Evolutionary conservation across 768 basidiomycete genomes (phyloP).

Genomic region (Botryobasidium botryosum): DNA sequence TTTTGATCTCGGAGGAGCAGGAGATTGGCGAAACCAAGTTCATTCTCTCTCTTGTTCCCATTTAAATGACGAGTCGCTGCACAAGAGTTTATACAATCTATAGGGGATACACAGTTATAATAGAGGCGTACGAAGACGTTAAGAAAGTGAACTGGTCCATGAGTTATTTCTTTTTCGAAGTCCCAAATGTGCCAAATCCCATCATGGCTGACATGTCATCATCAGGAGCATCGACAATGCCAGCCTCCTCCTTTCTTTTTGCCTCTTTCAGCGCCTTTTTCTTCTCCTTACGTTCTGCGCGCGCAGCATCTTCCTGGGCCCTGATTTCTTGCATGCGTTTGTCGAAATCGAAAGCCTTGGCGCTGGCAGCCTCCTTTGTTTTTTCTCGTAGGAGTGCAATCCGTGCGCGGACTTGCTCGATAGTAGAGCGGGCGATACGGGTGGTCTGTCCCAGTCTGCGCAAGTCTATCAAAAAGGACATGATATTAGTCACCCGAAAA

Average conservation of each 20-base stretch:
- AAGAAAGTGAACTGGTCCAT: not conserved
- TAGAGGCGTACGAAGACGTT: not conserved
- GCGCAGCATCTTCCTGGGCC: conserved; percentile 45
- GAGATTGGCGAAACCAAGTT: conserved; percentile 71
- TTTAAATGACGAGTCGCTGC: no score
- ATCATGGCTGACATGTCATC: conserved; percentile 64
- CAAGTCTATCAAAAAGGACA: conserved; percentile 42
- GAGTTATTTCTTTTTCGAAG: conserved; percentile 51
- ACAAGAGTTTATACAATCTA: no score
- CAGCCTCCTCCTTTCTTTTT: conserved; percentile 38
- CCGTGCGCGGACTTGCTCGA: conserved; percentile 81
- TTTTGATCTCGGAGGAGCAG: conserved; percentile 74
- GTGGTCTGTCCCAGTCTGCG: conserved; percentile 93
- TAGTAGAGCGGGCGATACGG: conserved; percentile 71
- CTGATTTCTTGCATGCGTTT: conserved; percentile 70
- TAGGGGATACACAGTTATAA: no score
- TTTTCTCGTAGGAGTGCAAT: conserved; percentile 79
- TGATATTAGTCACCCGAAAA: not conserved
- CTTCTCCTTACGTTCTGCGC: conserved; percentile 59
- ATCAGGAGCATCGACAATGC: conserved; percentile 23
- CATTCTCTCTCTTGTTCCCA: conserved; percentile 39
- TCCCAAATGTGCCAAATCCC: conserved; percentile 85
- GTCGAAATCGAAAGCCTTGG: conserved; percentile 92
- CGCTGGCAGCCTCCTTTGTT: conserved; percentile 63
- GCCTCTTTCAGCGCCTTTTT: conserved; percentile 67